Base-by-base conservation (phyloP, 129 eudicot genomes). In the Smallanthus sonchifolius region DNA sequence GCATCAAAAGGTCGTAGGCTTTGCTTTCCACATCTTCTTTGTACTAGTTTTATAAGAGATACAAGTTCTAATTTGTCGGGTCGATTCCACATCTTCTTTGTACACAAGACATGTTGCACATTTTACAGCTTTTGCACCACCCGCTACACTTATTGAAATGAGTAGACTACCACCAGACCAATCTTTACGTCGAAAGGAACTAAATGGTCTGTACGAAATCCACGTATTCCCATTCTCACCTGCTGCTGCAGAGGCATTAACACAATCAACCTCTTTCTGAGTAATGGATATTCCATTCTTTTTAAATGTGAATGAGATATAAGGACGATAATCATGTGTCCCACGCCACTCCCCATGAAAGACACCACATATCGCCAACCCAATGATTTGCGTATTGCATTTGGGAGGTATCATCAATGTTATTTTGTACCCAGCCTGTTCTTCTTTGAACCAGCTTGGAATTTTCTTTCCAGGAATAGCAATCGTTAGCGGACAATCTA, bases 371-470 rank as follows among this genome's bases (percentile, higher is more conserved):
- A 47, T 15, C 0, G 45, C 62, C 34, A 69, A 30, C 61, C 74
- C 74, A 13, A 3, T 30, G 63, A 69, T 49, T n/a, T 32, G 36
- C 17, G 52, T 13, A 7, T 48, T 2, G 11, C 45, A 49, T 49
- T 15, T 30, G 16, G 28, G 30, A 69, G 74, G 74, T 49, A 69
- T 2, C 43, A 30, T 34, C n/a, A 69, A 47, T 47, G n/a, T 2
- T 30, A 49, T 48, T 5, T 2, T 34, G 44, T 17, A 0, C 15
- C 74, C 74, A 69, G 17, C 8, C 34, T 32, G 44, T 48, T 48
- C 30, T 48, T 69, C 61, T 47, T 30, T 34, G 32, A 69, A 69
- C 74, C 74, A 69, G n/a, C 32, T 69, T 48, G 74, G 74, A 15
- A 49, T 48, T 13, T 19, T 66, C 14, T 13, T 30, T 15, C 74